These are phyloP conservation scores for Emmonsiellopsis sp. DNA, from an alignment of 2,329 filamentous ascomycete genomes.

Conservation along the genomic window DNA sequence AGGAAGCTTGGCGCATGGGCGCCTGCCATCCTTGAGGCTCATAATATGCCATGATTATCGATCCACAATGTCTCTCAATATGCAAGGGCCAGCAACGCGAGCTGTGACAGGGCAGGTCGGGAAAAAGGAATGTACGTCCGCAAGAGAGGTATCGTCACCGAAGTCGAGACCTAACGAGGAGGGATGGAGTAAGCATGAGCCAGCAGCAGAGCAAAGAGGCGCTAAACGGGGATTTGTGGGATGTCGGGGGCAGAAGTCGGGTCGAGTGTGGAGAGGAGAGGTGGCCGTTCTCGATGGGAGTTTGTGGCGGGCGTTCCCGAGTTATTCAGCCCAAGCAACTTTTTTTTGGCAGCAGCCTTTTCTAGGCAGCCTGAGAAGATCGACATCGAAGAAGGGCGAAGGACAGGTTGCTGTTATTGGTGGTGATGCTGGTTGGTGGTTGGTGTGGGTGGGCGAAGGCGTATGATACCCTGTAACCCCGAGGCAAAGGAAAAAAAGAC, in stretches of 20 bases:
- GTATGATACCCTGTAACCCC: background rate
- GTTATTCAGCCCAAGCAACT: too few relatives aligned
- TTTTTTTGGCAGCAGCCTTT: background rate
- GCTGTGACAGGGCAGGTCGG: background rate
- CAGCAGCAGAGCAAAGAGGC: constrained; percentile 14
- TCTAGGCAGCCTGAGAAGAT: background rate
- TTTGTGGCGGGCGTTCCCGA: too few relatives aligned
- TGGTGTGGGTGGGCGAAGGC: background rate
- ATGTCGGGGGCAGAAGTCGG: background rate
- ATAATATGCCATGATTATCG: constrained; percentile 55
- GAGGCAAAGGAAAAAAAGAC: background rate
- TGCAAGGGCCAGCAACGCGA: background rate
- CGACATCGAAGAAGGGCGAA: background rate
- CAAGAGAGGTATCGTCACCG: background rate
- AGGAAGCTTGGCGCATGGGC: constrained; percentile 54
- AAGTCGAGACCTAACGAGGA: background rate
- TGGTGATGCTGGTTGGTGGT: background rate
- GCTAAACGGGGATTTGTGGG: background rate
- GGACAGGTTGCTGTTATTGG: background rate
- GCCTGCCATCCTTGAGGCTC: constrained; percentile 57
- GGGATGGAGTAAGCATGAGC: background rate
- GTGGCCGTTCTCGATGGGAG: too few relatives aligned
- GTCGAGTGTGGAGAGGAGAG: background rate
- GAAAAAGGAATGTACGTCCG: background rate
- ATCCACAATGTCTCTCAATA: background rate